Evolutionary conservation across 768 basidiomycete genomes (phyloP), one percentile per base, ranked within the genome.

Genomic region (Leccinum barrowsii): DNA sequence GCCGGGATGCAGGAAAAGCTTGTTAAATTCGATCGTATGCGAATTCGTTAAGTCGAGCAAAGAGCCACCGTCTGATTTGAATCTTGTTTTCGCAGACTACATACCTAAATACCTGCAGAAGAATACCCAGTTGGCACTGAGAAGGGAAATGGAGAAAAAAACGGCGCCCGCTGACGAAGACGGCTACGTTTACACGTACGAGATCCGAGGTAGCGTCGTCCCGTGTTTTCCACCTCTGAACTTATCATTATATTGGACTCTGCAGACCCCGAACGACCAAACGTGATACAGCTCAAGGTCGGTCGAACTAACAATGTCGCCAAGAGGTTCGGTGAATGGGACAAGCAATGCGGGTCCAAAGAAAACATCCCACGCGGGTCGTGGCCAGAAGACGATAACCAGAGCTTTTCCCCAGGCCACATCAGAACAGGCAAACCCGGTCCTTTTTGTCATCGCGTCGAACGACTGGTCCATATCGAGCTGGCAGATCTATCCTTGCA

Each of bases 151-250:
- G 83, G 77, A 77, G 61, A 81, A 80, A 44, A 67, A 78, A 11
- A 76, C 75, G 4, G 82, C 88, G 4, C 57, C 65, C 3, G 78
- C 81, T 8, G 90, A 93, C 62, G 80, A 78, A 19, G 75, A 81
- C 5, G 92, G 92, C 0, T 92, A 89, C 65, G 92, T 94, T 52
- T 94, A 94, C 63, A 82, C 84, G 0, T 93, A 87, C 68, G 87
- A 92, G 70, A 87, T 93, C 57, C 79, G 84, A 69, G 87, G 89
- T 89, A 68, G 48, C 70, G 63, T 54, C 15, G 7, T 24, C 17
- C 50, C 7, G 24, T 50, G n/a, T 52, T 28, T 26, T 51, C 30
- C 40, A 28, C 32, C 1, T 24, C 21, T 30, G 19, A 21, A 50
- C 50, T 30, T 1, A 30, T 59, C 11, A 46, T 48, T 42, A 57